A percentile compares a stretch with the other conserved stretches of the same genome.
Evolutionary conservation across 208 protist species (phyloP).

Genomic region (Novymonas esmeraldas): DNA sequence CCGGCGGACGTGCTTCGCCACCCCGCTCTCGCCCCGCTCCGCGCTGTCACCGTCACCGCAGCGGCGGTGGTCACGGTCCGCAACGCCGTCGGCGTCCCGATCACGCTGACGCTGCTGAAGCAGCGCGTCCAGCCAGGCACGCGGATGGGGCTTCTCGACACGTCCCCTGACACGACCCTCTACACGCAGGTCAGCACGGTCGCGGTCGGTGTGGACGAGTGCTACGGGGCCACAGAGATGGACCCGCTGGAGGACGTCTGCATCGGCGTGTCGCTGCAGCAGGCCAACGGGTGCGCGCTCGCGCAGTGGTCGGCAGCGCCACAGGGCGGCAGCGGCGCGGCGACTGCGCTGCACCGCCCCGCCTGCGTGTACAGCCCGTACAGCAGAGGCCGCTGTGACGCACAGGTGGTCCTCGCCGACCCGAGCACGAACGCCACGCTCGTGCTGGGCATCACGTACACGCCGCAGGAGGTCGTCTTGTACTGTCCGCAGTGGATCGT

Average conservation of each 20-base stretch:
- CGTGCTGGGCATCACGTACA: conserved; percentile 53
- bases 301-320: conserved; percentile 19
- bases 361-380: conserved; percentile 39
- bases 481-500: conserved; percentile 71
- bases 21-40: conserved; percentile 21
- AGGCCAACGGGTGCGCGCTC: conserved; percentile 57
- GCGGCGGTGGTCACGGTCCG: conserved; percentile 48
- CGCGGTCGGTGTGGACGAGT: conserved; percentile 27
- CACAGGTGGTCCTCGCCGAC: conserved; percentile 36
- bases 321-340: background rate
- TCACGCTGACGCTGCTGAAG: conserved; percentile 52
- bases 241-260: conserved; percentile 70
- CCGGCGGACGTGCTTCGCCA: conserved; percentile 22
- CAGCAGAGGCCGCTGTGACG: conserved; percentile 16
- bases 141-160: conserved; percentile 34
- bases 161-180: conserved; percentile 28
- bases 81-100: conserved; percentile 60
- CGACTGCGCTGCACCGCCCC: conserved; percentile 21
- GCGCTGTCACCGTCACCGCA: conserved; percentile 34
- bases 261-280: conserved; percentile 48
- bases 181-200: conserved; percentile 47
- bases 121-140: conserved; percentile 27
- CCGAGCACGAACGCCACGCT: conserved; percentile 38
- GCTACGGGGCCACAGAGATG: conserved; percentile 56
- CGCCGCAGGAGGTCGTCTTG: conserved; percentile 36